Base-by-base conservation (phyloP, 352 stramenopile genomes). In the Peronospora tabacina region DNA sequence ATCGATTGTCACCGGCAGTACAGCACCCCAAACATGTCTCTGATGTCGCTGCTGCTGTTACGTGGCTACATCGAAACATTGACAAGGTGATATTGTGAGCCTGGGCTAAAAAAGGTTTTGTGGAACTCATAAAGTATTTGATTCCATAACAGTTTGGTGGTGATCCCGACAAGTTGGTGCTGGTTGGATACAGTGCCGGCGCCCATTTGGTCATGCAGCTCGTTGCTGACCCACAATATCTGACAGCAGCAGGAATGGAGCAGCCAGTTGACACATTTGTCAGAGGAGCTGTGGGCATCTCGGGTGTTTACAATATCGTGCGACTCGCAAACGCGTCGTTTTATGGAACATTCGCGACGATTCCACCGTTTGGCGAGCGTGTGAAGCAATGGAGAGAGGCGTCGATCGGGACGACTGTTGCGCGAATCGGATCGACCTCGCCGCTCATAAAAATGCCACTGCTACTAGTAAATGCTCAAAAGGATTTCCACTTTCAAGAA, bases 271-370 rank as follows among this genome's bases (percentile, higher is more conserved):
- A 49, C n/a, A 43, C 40, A 10, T 69, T 76, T 16, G 64, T 90
- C 15, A 68, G 63, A 24, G 72, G 70, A 16, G 66, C 75, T 5
- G 68, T 94, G 8, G 80, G 82, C 9, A 83, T 94, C 40, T 90
- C 80, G 1, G 82, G 82, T 1, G 82, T 91, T 3, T 94, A 94
- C 60, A 91, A 94, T 50, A 77, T 94, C 42, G 78, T 91, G 15
- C 75, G 78, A 0, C 63, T 91, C 15, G 80, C 82, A 3, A 89
- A 90, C 46, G 64, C 78, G 2, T 49, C 71, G 0, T 68, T 93
- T 41, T 93, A 89, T 40, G 79, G 82, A 9, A 53, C 74, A 2
- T 44, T 93, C 0, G 72, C 82, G 36, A 72, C 78, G 2, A 79
- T 61, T 24, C 82, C 82, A 37, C 75, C 74, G 12, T 93, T 93